Evolutionary conservation across 495 filamentous ascomycete genomes (phyloP), one percentile per base, ranked within the genome.

Genomic region (Podospora australis): DNA sequence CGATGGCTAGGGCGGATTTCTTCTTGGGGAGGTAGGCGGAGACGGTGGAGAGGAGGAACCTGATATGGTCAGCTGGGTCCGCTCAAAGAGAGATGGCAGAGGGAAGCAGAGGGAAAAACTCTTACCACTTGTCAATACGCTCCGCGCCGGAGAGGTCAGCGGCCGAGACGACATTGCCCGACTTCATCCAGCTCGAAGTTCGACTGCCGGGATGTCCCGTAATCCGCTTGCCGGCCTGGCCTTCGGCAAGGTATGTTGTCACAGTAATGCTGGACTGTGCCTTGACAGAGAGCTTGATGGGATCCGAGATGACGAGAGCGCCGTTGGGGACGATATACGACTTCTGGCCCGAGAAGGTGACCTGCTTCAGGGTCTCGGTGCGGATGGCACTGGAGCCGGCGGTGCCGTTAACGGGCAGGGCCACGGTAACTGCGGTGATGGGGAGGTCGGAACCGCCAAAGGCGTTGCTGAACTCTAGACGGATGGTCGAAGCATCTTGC

Each of bases 121-220:
- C n/a, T n/a, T n/a, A n/a, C 81, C 81, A 71, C 49, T 70, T 66
- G 36, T 62, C 59, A 10, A 53, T 58, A 11, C 46, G 41, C 29
- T 54, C 43, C 5, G 44, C 17, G 13, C 57, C 66, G 9, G 53
- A 23, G 10, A 78, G 53, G 46, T 76, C 68, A 0, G 52, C 16
- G 3, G 65, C 63, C 0, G 50, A 32, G 1, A 75, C 70, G 30
- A 67, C 64, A 50, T 84, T 70, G 2, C 81, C 82, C 2, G 54
- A 50, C 1, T 56, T 56, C 22, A 77, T 62, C 59, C 65, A 84
- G 8, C 64, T 72, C 0, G 72, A 72, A 2, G 81, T 81, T 16
- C 81, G 69, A 50, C 73, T 77, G 2, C 81, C 79, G 0, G 80
- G 80, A 54, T 87, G 83, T 0, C 64, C 65, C 0, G 83, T 84